These are phyloP conservation scores for Heimioporus retisporus DNA, from an alignment of 1,284 basidiomycete genomes.

Conservation along the genomic window DNA sequence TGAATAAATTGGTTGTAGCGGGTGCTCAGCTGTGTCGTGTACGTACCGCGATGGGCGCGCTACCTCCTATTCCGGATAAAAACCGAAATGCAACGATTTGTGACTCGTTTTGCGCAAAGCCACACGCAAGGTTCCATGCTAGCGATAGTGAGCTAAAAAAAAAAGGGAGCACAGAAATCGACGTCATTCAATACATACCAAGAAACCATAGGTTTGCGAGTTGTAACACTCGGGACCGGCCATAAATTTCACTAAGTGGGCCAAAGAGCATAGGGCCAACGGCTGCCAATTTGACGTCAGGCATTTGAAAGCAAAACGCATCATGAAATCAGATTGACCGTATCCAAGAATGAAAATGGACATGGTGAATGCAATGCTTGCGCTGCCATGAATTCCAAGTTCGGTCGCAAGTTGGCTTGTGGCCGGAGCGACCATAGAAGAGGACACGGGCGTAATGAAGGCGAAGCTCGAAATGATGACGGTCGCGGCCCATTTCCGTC, in stretches of 20 bases:
- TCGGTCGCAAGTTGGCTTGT: neutral
- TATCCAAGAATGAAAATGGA: neutral
- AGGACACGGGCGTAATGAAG: neutral
- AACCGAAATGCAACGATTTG: conserved; percentile 76
- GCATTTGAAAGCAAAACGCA: neutral
- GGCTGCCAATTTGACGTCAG: conserved; percentile 38
- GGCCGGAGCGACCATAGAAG: neutral
- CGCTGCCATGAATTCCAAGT: neutral
- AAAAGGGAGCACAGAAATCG: conserved; percentile 24
- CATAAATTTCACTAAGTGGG: conserved; percentile 66
- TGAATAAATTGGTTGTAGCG: too few relatives aligned
- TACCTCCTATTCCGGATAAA: conserved; percentile 72
- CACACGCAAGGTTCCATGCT: conserved; percentile 77
- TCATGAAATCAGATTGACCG: neutral
- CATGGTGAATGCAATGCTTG: neutral
- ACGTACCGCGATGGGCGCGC: conserved; percentile 68
- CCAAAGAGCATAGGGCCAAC: conserved; percentile 65
- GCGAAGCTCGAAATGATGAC: neutral
- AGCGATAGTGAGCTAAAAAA: neutral
- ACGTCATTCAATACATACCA: conserved; percentile 48
- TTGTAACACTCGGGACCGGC: conserved; percentile 59
- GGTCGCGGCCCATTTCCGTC: neutral
- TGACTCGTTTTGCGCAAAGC: conserved; percentile 66
- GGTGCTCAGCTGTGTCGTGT: neutral
- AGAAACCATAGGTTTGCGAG: conserved; percentile 67